Conservation (phyloP, 208 protist species). For the Leishmania braziliensis region DNA sequence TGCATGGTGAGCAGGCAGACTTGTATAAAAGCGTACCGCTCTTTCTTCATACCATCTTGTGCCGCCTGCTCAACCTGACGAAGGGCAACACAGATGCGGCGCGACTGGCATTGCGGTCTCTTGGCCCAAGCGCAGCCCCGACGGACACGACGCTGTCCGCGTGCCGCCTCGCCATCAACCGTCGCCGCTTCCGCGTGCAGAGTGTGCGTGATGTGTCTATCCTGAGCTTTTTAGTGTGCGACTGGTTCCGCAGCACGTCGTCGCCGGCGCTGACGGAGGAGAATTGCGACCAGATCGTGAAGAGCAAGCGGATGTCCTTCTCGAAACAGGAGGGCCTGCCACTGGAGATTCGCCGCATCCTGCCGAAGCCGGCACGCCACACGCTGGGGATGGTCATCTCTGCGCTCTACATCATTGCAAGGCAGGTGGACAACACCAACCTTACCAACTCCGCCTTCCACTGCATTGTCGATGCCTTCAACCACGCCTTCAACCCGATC, state of each 20-base stretch:
- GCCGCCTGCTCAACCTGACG: conserved; percentile 73
- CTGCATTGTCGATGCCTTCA: conserved; percentile 70
- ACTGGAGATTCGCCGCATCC: conserved; percentile 49
- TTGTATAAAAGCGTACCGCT: conserved; percentile 75
- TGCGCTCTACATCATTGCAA: conserved; percentile 63
- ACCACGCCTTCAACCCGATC: conserved; percentile 75
- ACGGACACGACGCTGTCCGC: conserved; percentile 44
- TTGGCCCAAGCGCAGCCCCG: conserved; percentile 64
- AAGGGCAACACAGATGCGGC: conserved; percentile 37
- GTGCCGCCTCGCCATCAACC: conserved; percentile 80
- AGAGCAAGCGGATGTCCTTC: conserved; percentile 46
- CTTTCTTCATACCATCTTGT: conserved; percentile 76
- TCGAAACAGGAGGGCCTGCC: conserved; percentile 40
- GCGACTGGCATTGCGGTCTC: conserved; percentile 51
- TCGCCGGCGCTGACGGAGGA: conserved; percentile 61
- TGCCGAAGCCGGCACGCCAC: conserved; percentile 70
- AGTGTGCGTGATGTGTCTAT: conserved; percentile 58
- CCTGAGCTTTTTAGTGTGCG: conserved; percentile 76
- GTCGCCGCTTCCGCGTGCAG: conserved; percentile 63
- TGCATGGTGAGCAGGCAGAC: conserved; percentile 85
- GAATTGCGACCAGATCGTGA: conserved; percentile 63
- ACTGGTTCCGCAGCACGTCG: conserved; percentile 81
- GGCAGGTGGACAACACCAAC: conserved; percentile 32
- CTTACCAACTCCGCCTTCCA: conserved; percentile 63
- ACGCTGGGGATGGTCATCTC: conserved; percentile 81